phyloP scores from a whole-genome alignment of 805 yeast species.

The Candida ipomoeae region DNA sequence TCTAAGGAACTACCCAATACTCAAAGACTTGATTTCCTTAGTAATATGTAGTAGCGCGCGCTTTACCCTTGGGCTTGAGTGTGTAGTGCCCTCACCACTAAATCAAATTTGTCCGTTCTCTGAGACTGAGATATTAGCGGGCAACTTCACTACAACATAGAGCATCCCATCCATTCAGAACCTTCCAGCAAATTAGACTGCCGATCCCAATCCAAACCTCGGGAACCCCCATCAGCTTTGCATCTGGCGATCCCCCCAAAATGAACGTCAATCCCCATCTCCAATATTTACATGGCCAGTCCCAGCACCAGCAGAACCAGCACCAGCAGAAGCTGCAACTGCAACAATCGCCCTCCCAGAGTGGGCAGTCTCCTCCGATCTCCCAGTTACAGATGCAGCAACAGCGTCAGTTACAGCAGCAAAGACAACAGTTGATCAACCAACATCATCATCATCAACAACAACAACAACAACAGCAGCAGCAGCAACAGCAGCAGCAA shows the following conservation, averaged over 20 bases:
- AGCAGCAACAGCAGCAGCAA: constrained; percentile 27
- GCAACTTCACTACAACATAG: not conserved
- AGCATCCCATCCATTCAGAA: not conserved
- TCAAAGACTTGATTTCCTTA: not conserved
- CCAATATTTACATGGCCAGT: constrained; percentile 32
- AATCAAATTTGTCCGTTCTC: constrained; percentile 1
- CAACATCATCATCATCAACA: constrained; percentile 32
- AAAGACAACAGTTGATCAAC: constrained; percentile 30
- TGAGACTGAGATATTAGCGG: not conserved
- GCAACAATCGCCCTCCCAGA: constrained; percentile 20
- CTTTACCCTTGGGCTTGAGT: not conserved
- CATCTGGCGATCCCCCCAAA: not conserved
- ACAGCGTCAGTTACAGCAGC: constrained; percentile 26
- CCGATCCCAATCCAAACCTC: not conserved
- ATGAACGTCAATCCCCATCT: constrained; percentile 44
- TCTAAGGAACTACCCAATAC: not conserved
- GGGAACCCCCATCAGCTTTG: not conserved
- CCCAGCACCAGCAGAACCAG: constrained; percentile 3
- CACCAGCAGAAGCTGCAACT: constrained; percentile 28
- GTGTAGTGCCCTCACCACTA: constrained; percentile 11
- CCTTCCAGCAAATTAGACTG: not conserved
- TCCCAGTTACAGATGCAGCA: constrained; percentile 30
- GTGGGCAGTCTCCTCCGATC: constrained; percentile 33
- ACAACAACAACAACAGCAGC: constrained; percentile 22
- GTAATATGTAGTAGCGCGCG: not conserved